These are phyloP conservation scores for Colletotrichum siamense DNA, from an alignment of 2,329 filamentous ascomycete genomes.

Conservation along the genomic window DNA sequence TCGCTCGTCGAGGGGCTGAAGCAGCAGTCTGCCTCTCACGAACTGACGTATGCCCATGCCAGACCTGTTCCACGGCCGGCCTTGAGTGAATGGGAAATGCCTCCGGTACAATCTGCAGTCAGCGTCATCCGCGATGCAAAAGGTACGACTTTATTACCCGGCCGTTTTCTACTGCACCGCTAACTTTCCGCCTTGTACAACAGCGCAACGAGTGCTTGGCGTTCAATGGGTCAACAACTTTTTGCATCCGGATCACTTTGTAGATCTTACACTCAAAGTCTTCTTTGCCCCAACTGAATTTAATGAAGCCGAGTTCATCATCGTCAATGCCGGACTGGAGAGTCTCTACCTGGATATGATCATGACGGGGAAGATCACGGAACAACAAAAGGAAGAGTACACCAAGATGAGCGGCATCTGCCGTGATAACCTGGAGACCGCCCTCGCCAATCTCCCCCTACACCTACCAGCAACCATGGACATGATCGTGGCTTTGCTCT, in stretches of 20 bases:
- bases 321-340: conserved; percentile 36
- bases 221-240: conserved; percentile 34
- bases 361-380: not conserved
- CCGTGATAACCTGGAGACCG: conserved; percentile 35
- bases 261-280: conserved; percentile 35
- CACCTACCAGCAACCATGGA: conserved; percentile 34
- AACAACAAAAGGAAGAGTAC: conserved; percentile 27
- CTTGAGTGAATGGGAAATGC: conserved; percentile 17
- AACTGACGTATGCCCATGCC: conserved; percentile 30
- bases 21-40: conserved; percentile 27
- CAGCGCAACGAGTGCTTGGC: not conserved
- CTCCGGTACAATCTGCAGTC: conserved; percentile 20
- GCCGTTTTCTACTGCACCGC: not conserved
- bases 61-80: not conserved
- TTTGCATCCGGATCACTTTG: conserved; percentile 32
- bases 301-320: conserved; percentile 36
- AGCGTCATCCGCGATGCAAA: conserved; percentile 16
- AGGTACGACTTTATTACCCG: not conserved
- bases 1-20: conserved; percentile 32
- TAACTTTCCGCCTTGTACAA: not conserved
- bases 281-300: conserved; percentile 35
- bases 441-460: conserved; percentile 33
- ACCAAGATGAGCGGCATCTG: conserved; percentile 28
- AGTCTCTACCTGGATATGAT: conserved; percentile 32
- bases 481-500: conserved; percentile 26